Base-by-base conservation (phyloP, 345 rosid genomes). In the Hibiscus tridactylites region DNA sequence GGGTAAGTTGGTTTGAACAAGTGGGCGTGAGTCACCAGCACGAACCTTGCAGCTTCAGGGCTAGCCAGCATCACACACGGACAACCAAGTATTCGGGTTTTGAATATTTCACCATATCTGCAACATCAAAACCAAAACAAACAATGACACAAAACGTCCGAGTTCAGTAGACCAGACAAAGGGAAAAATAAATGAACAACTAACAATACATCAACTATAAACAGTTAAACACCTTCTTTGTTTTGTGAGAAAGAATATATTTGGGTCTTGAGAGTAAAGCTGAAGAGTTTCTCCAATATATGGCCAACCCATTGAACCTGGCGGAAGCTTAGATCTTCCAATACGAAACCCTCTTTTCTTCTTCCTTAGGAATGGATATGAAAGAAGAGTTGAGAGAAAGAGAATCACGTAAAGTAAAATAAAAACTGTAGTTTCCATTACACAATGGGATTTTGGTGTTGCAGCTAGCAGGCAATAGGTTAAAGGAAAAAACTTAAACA, bases 1-100 rank as follows among this genome's bases (percentile, higher is more conserved):
- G 98, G 98, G 77, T 93, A 93, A 5, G 91, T 89, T 39, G 98
- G 98, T 82, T 83, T 89, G 92, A 91, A 93, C 86, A 91, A 74
- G 66, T 80, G 81, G 15, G 96, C 90, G 60, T 86, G 87, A 50
- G 90, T 91, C 74, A 87, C 93, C 72, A 93, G 78, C 68, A 93
- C 97, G 72, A 93, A 89, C 76, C 76, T 80, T 1, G 90, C 88
- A 0, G 98, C 97, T 77, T 89, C 97, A 0, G 90, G 96, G 60
- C 92, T 88, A 16, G 89, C 86, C 72, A 91, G 70, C 96, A 93
- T 86, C n/a, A 91, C 87, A n/a, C 97, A 87, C 37, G 93, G 92
- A 71, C 88, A 93, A 9, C 98, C 89, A 1, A 91, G 84, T 73
- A 91, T 81, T 76, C 80, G 80, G 17, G 91, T 88, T 81, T 91